Evolutionary conservation across 176 grass and related monocot genomes (phyloP).

Genomic region (Canna indica): DNA sequence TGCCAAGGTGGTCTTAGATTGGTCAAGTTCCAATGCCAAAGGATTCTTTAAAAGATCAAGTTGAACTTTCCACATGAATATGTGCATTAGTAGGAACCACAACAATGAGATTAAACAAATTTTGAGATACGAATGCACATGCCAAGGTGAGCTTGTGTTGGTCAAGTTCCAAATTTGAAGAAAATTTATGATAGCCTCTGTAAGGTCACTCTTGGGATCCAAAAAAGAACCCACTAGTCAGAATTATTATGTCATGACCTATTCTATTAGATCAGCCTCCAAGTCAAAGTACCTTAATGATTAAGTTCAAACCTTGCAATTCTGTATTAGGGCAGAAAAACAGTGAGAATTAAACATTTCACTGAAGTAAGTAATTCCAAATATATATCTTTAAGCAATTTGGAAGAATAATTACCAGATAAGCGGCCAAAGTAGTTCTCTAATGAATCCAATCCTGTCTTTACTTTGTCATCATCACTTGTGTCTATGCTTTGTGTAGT

Average conservation of each 20-base stretch:
- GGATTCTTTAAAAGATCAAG: too few species aligned
- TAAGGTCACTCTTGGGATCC: too few species aligned
- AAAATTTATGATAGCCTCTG: too few species aligned
- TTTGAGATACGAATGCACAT: too few species aligned
- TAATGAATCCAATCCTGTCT: slow-evolving; percentile 15
- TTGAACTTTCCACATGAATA: too few species aligned
- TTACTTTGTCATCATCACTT: slow-evolving; percentile 10
- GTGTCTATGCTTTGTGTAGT: slow-evolving; percentile 11
- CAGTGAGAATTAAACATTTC: neutral
- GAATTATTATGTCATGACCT: too few species aligned
- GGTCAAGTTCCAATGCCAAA: neutral
- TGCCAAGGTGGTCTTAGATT: neutral
- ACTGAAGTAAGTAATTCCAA: neutral
- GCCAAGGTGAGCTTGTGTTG: too few species aligned
- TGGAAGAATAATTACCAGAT: slow-evolving; percentile 26
- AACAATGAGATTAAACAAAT: too few species aligned
- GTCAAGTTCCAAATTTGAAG: too few species aligned
- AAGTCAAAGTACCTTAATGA: neutral
- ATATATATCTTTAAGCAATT: neutral
- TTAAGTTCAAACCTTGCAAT: neutral
- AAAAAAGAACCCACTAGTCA: too few species aligned
- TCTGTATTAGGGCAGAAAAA: neutral
- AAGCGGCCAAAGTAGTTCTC: slow-evolving; percentile 22
- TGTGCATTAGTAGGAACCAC: too few species aligned
- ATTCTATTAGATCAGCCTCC: too few species aligned